A percentile compares a stretch with the other conserved stretches of the same genome.
Conservation (phyloP, 768 basidiomycete genomes). For the Rubroboletus pulcherrimus region DNA sequence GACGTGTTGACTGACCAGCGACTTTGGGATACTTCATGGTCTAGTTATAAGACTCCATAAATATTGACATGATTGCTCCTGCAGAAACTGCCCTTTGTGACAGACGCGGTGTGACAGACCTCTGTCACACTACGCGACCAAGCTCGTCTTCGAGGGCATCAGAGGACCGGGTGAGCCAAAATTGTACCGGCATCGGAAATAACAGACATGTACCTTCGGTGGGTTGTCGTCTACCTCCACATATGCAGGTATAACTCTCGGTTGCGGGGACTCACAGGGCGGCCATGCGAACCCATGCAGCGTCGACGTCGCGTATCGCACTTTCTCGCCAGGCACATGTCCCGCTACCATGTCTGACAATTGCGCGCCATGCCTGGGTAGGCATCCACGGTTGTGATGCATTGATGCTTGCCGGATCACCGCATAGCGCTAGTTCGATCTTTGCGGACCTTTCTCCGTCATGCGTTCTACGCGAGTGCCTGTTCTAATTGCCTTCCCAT, state of each 20-base stretch:
- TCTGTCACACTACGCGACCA: neutral
- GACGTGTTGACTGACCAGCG: conserved; percentile 16
- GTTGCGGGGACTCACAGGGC: neutral
- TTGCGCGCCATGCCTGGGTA: neutral
- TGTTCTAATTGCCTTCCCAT: neutral
- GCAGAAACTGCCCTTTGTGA: conserved; percentile 16
- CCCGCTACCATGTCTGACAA: neutral
- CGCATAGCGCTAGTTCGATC: neutral
- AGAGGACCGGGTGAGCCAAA: too few species aligned
- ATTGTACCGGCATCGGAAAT: too few species aligned
- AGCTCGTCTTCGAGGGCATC: too few species aligned
- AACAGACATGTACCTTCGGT: too few species aligned
- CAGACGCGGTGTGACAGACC: conserved; percentile 23
- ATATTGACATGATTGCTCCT: neutral
- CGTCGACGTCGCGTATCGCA: neutral
- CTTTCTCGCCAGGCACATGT: neutral
- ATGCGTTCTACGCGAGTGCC: neutral
- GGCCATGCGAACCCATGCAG: neutral
- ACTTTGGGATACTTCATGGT: conserved; percentile 34
- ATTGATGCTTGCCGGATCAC: neutral
- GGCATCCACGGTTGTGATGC: neutral
- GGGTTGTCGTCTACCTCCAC: too few species aligned
- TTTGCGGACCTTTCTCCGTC: neutral
- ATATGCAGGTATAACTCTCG: too few species aligned
- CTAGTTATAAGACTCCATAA: conserved; percentile 1